Evolutionary conservation across 106 monocot species (phyloP), one percentile per base, ranked within the genome.

Genomic region (Agapanthus africanus): DNA sequence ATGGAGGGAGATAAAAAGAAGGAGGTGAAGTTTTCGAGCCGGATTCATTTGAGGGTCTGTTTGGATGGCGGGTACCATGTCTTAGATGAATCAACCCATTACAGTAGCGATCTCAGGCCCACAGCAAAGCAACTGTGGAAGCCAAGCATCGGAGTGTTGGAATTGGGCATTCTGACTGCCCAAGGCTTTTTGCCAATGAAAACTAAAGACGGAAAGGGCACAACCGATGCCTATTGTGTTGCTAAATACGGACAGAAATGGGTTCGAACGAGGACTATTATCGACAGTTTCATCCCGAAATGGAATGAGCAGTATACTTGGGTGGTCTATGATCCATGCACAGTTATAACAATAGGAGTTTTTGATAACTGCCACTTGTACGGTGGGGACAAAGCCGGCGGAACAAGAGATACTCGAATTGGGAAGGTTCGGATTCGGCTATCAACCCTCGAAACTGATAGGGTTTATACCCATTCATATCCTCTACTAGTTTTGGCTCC

Each of bases 241-340:
- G 89, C 89, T 28, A 90, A 85, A 68, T 85, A 90, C 27, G 89
- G 90, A 25, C 82, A 78, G 78, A 90, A 90, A 57, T 90, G 90
- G 90, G 82, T 83, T 28, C 74, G 90, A 22, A 90, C 90, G 16
- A 77, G 85, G 30, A 90, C 90, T 34, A 76, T 86, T 47, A 66
- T 86, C 27, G 79, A 80, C 64, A 80, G 76, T 36, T 77, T 86
- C 63, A 35, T 39, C 21, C 90, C 90, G 2, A 76, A 66, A 37
- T 90, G 85, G 84, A 86, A 90, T 54, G 86, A 90, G 78, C 90
- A 90, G 76, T 90, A 86, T 75, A 83, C 80, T 19, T 90, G 90
- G 90, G 90, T 86, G 47, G 83, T 90, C 4, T 84, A 78, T 59
- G 90, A 90, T 67, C 90, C 85, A 8, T 83, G 80, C 54, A 90